Base-by-base conservation (phyloP, 2,329 filamentous ascomycete genomes). In the Myriangium duriaei region DNA sequence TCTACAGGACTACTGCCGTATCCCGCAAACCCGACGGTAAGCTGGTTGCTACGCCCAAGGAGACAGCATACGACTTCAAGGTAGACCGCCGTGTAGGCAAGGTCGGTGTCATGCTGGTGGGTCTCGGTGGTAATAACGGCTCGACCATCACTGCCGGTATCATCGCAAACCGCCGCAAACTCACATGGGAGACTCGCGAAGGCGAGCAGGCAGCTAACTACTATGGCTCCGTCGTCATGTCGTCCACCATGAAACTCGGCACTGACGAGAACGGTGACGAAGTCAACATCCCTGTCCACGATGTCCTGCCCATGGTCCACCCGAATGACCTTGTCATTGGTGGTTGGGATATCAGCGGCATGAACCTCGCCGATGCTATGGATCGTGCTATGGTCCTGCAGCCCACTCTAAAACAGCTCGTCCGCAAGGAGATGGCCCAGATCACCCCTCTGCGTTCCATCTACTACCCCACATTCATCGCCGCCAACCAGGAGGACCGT, bases 381-480 rank as follows among this genome's bases (percentile, higher is more conserved):
- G 88, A 98, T 60, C 84, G 91, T 54, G 88, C 91, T 49, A 77
- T 81, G 58, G 91, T 98, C 38, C 77, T 98, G 38, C 88, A 96
- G 67, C 91, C 91, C n/a, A 79, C 83, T 18, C 72, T 98, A 54
- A 98, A 98, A 74, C 67, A 70, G 40, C 73, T 82, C 53, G 81
- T 98, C 52, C 79, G 77, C 64, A 94, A 96, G 72, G 84, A 96
- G 67, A 88, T 96, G 86, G 68, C 77, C 44, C 68, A 70, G 51
- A 82, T 96, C 77, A 78, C 79, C 51, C 91, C 91, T 18, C 74
- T 96, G 46, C 88, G 86, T 15, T 88, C 82, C 62, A 81, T 96
- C 65, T 98, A 98, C 74, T 98, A 98, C 62, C 91, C 91, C 1
- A 91, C 96, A 64, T 98, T 98, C 70, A 98, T 98, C 56, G 91